Evolutionary conservation across 345 rosid genomes (phyloP).

Genomic region (Erucastrum elatum): DNA sequence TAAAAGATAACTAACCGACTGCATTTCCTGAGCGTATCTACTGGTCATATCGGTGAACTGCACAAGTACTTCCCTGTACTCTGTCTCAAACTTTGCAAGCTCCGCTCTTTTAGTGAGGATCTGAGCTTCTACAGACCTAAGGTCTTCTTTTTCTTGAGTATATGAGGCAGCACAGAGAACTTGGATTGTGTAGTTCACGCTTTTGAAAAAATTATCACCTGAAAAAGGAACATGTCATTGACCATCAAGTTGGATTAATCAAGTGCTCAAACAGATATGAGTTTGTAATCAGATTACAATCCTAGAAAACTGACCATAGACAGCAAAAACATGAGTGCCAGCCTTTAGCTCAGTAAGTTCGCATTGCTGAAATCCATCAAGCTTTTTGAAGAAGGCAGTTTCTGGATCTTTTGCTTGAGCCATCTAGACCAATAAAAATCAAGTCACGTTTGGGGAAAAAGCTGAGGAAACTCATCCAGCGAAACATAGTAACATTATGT

Average conservation of each 20-base stretch:
- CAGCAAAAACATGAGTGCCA: slow-evolving; percentile 87
- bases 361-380: slow-evolving; percentile 96
- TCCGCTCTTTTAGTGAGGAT: slow-evolving; percentile 84
- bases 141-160: slow-evolving; percentile 69
- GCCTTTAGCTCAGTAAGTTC: slow-evolving; percentile 89
- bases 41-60: slow-evolving; percentile 92
- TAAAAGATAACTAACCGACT: slow-evolving; percentile 56
- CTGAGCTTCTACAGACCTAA: slow-evolving; percentile 84
- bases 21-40: slow-evolving; percentile 93
- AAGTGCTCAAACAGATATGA: too few relatives aligned
- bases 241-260: too few relatives aligned
- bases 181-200: slow-evolving; percentile 85
- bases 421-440: slow-evolving; percentile 45
- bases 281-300: slow-evolving; percentile 18
- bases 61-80: slow-evolving; percentile 88
- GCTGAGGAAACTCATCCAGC: too few relatives aligned
- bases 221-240: neutral
- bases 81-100: slow-evolving; percentile 85
- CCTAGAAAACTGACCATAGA: slow-evolving; percentile 68
- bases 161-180: slow-evolving; percentile 82
- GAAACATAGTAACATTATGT: too few relatives aligned
- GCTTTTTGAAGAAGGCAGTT: slow-evolving; percentile 82
- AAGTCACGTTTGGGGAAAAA: too few relatives aligned
- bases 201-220: slow-evolving; percentile 97
- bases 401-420: slow-evolving; percentile 92